Evolutionary conservation across 1,284 basidiomycete species (phyloP).

Genomic region (Ceratorhiza oryzae-sativae): DNA sequence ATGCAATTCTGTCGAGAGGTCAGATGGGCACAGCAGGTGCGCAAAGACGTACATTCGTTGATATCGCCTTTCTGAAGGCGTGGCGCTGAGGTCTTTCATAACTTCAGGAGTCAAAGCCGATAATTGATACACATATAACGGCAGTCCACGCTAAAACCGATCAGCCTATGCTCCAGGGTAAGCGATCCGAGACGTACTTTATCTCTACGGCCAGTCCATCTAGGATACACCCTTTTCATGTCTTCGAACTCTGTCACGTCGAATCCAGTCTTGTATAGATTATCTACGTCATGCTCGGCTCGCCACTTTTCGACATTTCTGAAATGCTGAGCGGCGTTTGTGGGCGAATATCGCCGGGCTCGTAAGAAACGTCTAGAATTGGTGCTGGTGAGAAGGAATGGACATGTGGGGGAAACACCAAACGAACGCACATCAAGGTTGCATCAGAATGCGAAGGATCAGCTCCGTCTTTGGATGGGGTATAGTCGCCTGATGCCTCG

Average conservation of each 20-base stretch:
- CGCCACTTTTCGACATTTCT: conserved; percentile 69
- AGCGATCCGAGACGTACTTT: conserved; percentile 56
- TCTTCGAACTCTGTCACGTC: conserved; percentile 65
- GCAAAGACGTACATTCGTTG: conserved; percentile 67
- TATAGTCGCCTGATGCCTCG: conserved; percentile 51
- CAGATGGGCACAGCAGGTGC: background rate
- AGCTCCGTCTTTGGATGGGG: conserved; percentile 49
- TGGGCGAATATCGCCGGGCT: conserved; percentile 68
- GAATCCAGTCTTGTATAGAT: conserved; percentile 64
- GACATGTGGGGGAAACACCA: background rate
- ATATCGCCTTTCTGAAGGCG: conserved; percentile 63
- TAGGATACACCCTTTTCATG: conserved; percentile 70
- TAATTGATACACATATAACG: conserved; percentile 75
- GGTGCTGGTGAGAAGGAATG: background rate
- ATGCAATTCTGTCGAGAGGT: conserved; percentile 54
- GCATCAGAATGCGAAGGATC: conserved; percentile 67
- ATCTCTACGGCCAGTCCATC: conserved; percentile 79
- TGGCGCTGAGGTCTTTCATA: conserved; percentile 65
- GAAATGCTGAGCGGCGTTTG: conserved; percentile 74
- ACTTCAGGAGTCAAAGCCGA: conserved; percentile 58
- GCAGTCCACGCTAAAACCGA: conserved; percentile 63
- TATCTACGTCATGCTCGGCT: conserved; percentile 63
- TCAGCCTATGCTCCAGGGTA: background rate
- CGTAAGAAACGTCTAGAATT: conserved; percentile 71
- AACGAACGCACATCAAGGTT: conserved; percentile 68